Evolutionary conservation across 192 early-diverging fungal genomes (phyloP).

Genomic region (Podila minutissima): DNA sequence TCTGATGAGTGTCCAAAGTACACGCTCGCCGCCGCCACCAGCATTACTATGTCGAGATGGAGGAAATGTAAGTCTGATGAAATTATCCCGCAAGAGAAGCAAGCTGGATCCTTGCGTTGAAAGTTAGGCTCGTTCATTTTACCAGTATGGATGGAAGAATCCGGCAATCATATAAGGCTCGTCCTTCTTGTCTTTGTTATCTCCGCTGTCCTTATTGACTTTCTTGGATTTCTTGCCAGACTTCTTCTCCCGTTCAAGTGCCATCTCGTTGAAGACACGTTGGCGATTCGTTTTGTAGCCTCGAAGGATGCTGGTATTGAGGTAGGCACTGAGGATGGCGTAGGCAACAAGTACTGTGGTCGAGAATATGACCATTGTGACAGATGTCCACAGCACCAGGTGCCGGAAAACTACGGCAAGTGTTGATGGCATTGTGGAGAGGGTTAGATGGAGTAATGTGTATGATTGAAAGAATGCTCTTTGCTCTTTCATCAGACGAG

Average conservation of each 20-base stretch:
- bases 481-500: not conserved
- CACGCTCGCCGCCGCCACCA: constrained; percentile 96
- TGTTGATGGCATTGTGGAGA: not conserved
- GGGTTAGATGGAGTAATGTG: not conserved
- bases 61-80: constrained; percentile 1
- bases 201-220: not conserved
- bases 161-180: constrained; percentile 64
- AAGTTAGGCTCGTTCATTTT: constrained; percentile 4
- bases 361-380: constrained; percentile 1
- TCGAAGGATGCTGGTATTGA: constrained; percentile 22
- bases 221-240: not conserved
- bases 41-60: constrained; percentile 65
- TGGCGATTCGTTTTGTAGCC: constrained; percentile 30
- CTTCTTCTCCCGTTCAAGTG: not conserved
- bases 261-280: constrained; percentile 27
- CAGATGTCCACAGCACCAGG: constrained; percentile 1
- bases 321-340: constrained; percentile 22
- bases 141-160: constrained; percentile 97
- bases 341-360: not conserved
- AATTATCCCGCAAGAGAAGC: not conserved
- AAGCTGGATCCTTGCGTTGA: not conserved
- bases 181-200: constrained; percentile 23
- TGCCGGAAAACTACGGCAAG: not conserved
- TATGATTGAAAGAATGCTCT: not conserved
- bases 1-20: constrained; percentile 91